These are phyloP conservation scores for Fusarium decemcellulare DNA, from an alignment of 2,329 filamentous ascomycete genomes.

Conservation along the genomic window DNA sequence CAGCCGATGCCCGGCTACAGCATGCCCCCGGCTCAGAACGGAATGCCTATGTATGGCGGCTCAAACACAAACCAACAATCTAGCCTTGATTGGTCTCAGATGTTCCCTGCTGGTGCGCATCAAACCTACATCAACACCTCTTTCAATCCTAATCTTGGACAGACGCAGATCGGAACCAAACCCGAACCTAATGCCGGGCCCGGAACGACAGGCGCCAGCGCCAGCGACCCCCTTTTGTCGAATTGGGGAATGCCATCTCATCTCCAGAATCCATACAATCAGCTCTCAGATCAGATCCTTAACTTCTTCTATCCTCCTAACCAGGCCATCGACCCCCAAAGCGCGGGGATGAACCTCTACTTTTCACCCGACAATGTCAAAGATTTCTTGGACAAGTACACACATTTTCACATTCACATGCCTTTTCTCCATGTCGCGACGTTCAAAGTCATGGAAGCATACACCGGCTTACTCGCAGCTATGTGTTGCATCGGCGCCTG, in stretches of 20 bases:
- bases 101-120: constrained; percentile 82
- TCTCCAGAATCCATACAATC: constrained; percentile 65
- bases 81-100: constrained; percentile 81
- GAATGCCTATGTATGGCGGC: constrained; percentile 74
- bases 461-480: constrained; percentile 76
- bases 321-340: constrained; percentile 64
- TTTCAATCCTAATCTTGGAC: constrained; percentile 76
- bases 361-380: constrained; percentile 78
- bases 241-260: constrained; percentile 63
- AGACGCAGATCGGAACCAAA: constrained; percentile 79
- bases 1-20: constrained; percentile 76
- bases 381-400: constrained; percentile 79
- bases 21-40: constrained; percentile 74
- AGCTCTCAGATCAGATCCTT: constrained; percentile 69
- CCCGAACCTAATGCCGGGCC: constrained; percentile 72
- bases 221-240: constrained; percentile 62
- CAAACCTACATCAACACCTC: constrained; percentile 74
- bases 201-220: constrained; percentile 63
- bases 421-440: constrained; percentile 80
- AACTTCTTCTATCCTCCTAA: constrained; percentile 68
- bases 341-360: constrained; percentile 71
- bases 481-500: constrained; percentile 83
- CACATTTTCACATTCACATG: constrained; percentile 81
- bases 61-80: constrained; percentile 73
- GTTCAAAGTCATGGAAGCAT: constrained; percentile 76